Base-by-base conservation (phyloP, 768 basidiomycete genomes). In the Mycena sanguinolenta region DNA sequence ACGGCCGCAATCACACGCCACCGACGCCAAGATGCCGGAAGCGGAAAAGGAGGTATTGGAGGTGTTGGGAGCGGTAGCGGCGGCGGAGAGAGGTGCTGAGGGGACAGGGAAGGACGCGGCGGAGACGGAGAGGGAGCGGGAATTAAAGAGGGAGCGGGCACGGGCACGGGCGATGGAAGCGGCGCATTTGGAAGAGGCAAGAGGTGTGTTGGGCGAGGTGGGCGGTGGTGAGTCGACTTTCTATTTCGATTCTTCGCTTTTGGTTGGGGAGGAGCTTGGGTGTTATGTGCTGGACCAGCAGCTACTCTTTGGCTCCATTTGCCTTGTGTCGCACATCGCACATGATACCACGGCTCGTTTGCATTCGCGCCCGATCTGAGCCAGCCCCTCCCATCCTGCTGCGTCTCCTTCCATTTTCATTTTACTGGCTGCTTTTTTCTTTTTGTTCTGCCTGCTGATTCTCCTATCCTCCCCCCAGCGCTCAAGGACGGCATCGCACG, bases 401-500 rank as follows among this genome's bases (percentile, higher is more conserved):
- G 32, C 4, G 30, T 7, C 17, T 19, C 19, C 39, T 13, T 44
- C 53, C 14, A 28, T 44, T 16, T 1, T n/a, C n/a, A n/a, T n/a
- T n/a, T n/a, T n/a, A n/a, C n/a, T n/a, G n/a, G n/a, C n/a, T n/a
- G n/a, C n/a, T n/a, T 32, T 42, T 27, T 50, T 59, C 4, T 14
- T 17, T 13, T 27, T 49, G 49, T 54, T 13, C 34, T 39, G 39
- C 30, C 23, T 34, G 10, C 17, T 2, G 17, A 23, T n/a, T 12
- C 54, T 9, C 49, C 30, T 34, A 59, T 32, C 2, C 76, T 44
- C 52, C 57, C 71, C 69, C 14, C 71, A 92, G 93, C 88, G 7
- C 74, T 95, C 74, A 92, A 90, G 76, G 88, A 89, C 58, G 91
- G 91, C 3, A 78, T 95, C 14, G 87, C 86, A 38, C 84, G 88